phyloP scores from a whole-genome alignment of 495 filamentous ascomycete genomes.

The Podospora pseudoanserina region DNA sequence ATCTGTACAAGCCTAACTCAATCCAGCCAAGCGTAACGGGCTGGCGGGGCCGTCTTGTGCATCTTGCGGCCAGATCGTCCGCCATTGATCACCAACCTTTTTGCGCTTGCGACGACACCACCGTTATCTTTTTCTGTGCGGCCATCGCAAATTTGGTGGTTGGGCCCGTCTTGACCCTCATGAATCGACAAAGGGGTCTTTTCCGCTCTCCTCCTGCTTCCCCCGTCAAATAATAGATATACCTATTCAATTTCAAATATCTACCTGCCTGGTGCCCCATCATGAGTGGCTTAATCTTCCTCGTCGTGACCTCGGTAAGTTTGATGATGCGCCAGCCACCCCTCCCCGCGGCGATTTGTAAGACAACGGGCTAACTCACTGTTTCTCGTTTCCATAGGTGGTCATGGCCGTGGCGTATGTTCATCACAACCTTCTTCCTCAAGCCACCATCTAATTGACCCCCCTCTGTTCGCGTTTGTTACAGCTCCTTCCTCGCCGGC shows the following conservation, averaged over 20 bases:
- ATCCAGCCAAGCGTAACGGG: slow-evolving; percentile 15
- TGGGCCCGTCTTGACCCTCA: not conserved
- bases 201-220: not conserved
- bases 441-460: slow-evolving; percentile 12
- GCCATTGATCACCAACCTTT: not conserved
- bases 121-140: not conserved
- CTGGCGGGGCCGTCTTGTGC: not conserved
- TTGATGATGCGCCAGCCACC: not conserved
- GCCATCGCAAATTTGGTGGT: not conserved
- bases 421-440: slow-evolving; percentile 4
- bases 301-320: slow-evolving; percentile 24
- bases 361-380: slow-evolving; percentile 20
- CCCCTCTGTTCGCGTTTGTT: slow-evolving; percentile 16
- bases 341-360: not conserved
- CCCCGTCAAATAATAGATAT: not conserved
- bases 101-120: not conserved
- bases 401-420: slow-evolving; percentile 94
- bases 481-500: slow-evolving; percentile 91
- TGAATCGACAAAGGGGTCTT: slow-evolving; percentile 7
- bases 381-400: slow-evolving; percentile 37
- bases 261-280: not conserved
- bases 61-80: slow-evolving; percentile 2
- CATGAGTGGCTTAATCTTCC: slow-evolving; percentile 19
- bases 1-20: slow-evolving; percentile 2
- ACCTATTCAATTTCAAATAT: not conserved